Percentiles rank a stretch among this genome's conserved stretches.
Evolutionary conservation across 2,329 filamentous ascomycete species (phyloP).

Genomic region (Neoarthrinium moseri): DNA sequence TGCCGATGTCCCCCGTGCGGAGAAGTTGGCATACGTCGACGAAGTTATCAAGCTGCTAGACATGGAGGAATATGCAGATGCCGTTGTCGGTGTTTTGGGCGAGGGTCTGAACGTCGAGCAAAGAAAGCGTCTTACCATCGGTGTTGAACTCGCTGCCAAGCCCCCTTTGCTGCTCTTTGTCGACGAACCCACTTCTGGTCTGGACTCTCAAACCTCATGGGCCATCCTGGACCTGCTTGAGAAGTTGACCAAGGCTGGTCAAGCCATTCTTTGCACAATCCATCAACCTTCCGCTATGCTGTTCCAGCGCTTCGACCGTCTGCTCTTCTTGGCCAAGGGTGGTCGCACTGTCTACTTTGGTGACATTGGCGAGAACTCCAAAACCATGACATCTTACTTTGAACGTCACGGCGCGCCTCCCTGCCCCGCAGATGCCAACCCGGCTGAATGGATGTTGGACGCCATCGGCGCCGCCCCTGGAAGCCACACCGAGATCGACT

Average conservation of each 20-base stretch:
- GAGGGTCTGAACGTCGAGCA: slow-evolving; percentile 77
- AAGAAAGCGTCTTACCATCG: slow-evolving; percentile 81
- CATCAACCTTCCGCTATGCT: slow-evolving; percentile 96
- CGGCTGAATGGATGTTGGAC: slow-evolving; percentile 75
- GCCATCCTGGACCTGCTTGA: slow-evolving; percentile 85
- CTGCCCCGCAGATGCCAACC: slow-evolving; percentile 71
- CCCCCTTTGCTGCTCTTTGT: slow-evolving; percentile 87
- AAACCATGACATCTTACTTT: slow-evolving; percentile 71
- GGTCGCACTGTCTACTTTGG: slow-evolving; percentile 82
- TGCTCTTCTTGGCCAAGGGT: slow-evolving; percentile 74
- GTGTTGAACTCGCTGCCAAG: slow-evolving; percentile 93
- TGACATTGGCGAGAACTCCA: slow-evolving; percentile 70
- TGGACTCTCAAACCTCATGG: slow-evolving; percentile 93
- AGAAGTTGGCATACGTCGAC: slow-evolving; percentile 85
- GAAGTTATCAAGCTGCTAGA: slow-evolving; percentile 89
- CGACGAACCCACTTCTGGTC: slow-evolving; percentile 91
- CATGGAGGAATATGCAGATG: slow-evolving; percentile 88
- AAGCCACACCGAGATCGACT: slow-evolving; percentile 58
- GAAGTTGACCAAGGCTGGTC: slow-evolving; percentile 84
- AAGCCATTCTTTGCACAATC: slow-evolving; percentile 95
- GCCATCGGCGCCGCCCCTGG: slow-evolving; percentile 62
- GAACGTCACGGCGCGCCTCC: slow-evolving; percentile 65
- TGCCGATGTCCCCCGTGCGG: slow-evolving; percentile 64
- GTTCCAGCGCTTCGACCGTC: slow-evolving; percentile 85
- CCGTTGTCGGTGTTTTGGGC: slow-evolving; percentile 85